Percentiles rank a stretch among this genome's conserved stretches.
These are phyloP conservation scores for Peronosclerospora sorghi DNA, from an alignment of 352 stramenopile genomes.

Conservation along the genomic window DNA sequence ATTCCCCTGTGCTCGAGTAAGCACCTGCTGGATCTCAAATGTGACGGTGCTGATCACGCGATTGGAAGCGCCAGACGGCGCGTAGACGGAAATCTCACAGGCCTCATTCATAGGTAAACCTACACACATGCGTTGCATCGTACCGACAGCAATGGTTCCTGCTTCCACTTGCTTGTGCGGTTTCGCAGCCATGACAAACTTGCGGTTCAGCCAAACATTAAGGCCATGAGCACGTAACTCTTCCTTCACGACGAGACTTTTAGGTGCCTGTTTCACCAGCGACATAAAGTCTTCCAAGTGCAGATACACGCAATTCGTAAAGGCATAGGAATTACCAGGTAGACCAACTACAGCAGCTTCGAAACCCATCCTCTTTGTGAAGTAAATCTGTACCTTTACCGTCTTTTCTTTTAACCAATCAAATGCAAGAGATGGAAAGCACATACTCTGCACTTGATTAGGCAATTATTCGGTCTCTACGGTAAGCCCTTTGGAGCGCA, in stretches of 20 bases:
- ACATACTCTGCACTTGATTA: too few species aligned
- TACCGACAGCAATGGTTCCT: conserved; percentile 54
- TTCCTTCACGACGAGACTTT: conserved; percentile 54
- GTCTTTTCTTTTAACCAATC: too few species aligned
- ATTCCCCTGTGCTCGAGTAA: conserved; percentile 53
- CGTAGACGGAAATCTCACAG: conserved; percentile 56
- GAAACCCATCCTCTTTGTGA: conserved; percentile 30
- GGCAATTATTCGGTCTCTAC: not conserved
- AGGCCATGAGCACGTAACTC: conserved; percentile 60
- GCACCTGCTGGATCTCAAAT: conserved; percentile 72
- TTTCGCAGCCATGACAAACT: conserved; percentile 73
- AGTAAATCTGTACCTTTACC: not conserved
- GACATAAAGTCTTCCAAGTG: conserved; percentile 63
- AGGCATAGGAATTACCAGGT: conserved; percentile 66
- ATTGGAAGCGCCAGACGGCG: conserved; percentile 27
- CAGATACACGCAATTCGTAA: conserved; percentile 79
- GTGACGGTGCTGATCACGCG: conserved; percentile 55
- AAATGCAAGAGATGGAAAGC: too few species aligned
- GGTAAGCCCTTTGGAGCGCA: conserved; percentile 62
- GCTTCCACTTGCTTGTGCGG: conserved; percentile 52
- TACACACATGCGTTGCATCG: conserved; percentile 71
- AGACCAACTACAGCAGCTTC: conserved; percentile 52
- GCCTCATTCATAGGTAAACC: conserved; percentile 52
- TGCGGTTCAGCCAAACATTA: conserved; percentile 75
- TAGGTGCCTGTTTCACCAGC: conserved; percentile 50